Evolutionary conservation across 1,139 yeast species (phyloP).

Genomic region (Yamadazyma diddensiae): DNA sequence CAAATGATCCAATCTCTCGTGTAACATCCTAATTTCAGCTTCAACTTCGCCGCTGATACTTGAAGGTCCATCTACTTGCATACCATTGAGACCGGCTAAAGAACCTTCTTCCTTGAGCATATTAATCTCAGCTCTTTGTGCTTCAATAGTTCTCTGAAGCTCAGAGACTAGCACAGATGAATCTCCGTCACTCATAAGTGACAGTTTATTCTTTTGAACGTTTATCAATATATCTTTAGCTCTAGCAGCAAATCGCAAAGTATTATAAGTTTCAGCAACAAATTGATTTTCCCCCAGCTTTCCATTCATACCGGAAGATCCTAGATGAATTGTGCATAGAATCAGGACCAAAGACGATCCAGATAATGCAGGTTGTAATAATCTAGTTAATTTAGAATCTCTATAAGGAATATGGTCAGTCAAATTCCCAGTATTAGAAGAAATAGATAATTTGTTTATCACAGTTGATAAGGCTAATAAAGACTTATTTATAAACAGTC

Average conservation of each 20-base stretch:
- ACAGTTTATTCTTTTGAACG: slow-evolving; percentile 54
- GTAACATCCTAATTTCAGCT: slow-evolving; percentile 59
- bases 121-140: slow-evolving; percentile 40
- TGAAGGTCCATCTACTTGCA: slow-evolving; percentile 12
- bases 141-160: slow-evolving; percentile 42
- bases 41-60: slow-evolving; percentile 40
- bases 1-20: slow-evolving; percentile 68
- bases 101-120: slow-evolving; percentile 7
- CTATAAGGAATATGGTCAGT: slow-evolving; percentile 79
- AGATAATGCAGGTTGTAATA: slow-evolving; percentile 86
- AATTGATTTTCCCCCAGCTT: slow-evolving; percentile 36
- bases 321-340: slow-evolving; percentile 78
- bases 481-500: slow-evolving; percentile 87
- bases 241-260: slow-evolving; percentile 87
- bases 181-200: slow-evolving; percentile 32
- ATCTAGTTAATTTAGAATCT: slow-evolving; percentile 85
- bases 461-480: slow-evolving; percentile 86
- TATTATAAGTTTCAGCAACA: slow-evolving; percentile 76
- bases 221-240: slow-evolving; percentile 80
- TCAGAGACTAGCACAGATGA: slow-evolving; percentile 46
- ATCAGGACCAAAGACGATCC: slow-evolving; percentile 86
- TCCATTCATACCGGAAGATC: slow-evolving; percentile 23
- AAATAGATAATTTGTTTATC: slow-evolving; percentile 65
- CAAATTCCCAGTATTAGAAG: slow-evolving; percentile 22
- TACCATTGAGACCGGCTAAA: slow-evolving; percentile 3